phyloP scores from a whole-genome alignment of 495 filamentous ascomycete species.

The Penicillium cataractarum region DNA sequence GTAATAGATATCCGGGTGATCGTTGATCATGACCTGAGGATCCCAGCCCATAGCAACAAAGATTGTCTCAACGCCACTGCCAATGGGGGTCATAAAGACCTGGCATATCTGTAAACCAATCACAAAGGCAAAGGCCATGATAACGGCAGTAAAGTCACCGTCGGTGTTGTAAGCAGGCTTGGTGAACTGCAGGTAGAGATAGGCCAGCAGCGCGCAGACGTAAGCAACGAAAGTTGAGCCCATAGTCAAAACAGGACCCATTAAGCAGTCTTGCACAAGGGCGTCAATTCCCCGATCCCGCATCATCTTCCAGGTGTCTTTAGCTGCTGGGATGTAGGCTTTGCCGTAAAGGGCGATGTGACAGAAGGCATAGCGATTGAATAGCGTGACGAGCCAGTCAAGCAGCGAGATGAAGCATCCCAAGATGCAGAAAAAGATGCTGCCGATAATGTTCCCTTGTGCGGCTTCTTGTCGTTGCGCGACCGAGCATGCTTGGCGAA shows the following conservation, averaged over 20 bases:
- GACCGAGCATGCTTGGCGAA: constrained; percentile 76
- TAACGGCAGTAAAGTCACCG: constrained; percentile 72
- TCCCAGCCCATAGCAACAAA: constrained; percentile 91
- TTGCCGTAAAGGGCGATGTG: constrained; percentile 93
- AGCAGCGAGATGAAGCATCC: constrained; percentile 76
- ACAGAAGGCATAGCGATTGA: constrained; percentile 82
- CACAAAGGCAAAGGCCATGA: constrained; percentile 82
- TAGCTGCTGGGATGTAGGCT: constrained; percentile 79
- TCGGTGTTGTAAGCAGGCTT: constrained; percentile 73
- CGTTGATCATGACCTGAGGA: constrained; percentile 78
- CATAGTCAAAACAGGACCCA: constrained; percentile 88
- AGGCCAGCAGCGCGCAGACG: constrained; percentile 77
- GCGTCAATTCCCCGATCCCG: constrained; percentile 89
- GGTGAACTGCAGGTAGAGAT: constrained; percentile 82
- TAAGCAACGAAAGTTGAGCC: constrained; percentile 83
- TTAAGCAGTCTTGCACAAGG: constrained; percentile 85
- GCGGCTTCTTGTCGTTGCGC: constrained; percentile 65
- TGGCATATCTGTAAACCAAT: constrained; percentile 87
- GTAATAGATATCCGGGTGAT: constrained; percentile 80
- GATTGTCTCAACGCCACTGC: constrained; percentile 69
- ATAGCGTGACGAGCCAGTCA: constrained; percentile 77
- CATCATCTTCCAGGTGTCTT: constrained; percentile 89
- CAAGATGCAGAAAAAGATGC: constrained; percentile 70
- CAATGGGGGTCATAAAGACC: constrained; percentile 80
- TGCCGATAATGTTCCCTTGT: constrained; percentile 69